Conservation (phyloP, 176 grass and related monocot species). For the Eragrostis nindensis region DNA sequence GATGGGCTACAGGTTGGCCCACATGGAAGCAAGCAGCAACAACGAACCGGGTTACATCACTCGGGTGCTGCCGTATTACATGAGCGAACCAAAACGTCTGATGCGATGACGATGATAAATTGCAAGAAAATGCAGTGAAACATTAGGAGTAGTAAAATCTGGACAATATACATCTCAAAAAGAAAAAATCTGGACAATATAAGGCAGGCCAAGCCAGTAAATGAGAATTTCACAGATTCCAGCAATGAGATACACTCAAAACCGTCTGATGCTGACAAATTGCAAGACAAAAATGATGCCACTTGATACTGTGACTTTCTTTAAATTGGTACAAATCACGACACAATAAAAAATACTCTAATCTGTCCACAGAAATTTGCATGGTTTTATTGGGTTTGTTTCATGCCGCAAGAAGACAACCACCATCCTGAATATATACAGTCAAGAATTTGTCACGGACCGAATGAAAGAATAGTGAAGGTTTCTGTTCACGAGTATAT, state of each 20-base stretch:
- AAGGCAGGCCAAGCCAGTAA: too few species aligned
- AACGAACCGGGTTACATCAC: too few species aligned
- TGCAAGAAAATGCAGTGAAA: too few species aligned
- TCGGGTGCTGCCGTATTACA: too few species aligned
- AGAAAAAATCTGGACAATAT: too few species aligned
- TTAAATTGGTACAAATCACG: slow-evolving; percentile 11
- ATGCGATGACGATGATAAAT: too few species aligned
- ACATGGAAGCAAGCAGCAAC: too few species aligned
- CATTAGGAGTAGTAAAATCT: too few species aligned
- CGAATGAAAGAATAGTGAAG: background rate
- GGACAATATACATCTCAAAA: too few species aligned
- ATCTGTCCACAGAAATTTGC: background rate
- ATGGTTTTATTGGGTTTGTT: background rate
- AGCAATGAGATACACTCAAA: background rate
- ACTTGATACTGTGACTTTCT: background rate
- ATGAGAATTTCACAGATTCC: background rate
- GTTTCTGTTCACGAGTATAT: background rate
- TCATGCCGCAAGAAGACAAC: background rate
- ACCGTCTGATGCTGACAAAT: background rate
- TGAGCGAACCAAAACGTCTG: too few species aligned
- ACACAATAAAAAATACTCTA: background rate
- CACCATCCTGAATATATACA: slow-evolving; percentile 5
- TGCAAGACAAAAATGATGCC: background rate
- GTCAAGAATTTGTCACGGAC: slow-evolving; percentile 3
- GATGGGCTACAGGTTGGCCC: too few species aligned